A percentile compares a stretch with the other conserved stretches of the same genome.
Conservation (phyloP, 441 rosid species). For the Corymbia citriodora region DNA sequence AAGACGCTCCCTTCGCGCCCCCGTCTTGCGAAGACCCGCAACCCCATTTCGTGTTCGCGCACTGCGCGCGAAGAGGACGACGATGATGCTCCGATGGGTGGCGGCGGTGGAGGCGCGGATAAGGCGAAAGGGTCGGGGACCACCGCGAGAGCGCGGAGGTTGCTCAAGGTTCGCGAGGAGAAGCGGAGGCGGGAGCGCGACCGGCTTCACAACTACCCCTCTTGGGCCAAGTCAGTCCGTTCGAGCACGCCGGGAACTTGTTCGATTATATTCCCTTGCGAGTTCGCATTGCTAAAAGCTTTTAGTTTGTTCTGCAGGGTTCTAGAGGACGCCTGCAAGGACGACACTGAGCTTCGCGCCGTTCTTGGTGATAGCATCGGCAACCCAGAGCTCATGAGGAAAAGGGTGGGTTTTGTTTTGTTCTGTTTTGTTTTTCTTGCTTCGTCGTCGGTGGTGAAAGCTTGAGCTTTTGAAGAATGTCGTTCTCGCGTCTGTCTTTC, state of each 20-base stretch:
- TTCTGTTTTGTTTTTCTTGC: neutral
- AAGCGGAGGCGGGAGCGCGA: constrained; percentile 79
- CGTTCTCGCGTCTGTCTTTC: neutral
- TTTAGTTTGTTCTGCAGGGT: constrained; percentile 33
- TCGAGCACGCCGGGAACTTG: constrained; percentile 3
- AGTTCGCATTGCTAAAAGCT: neutral
- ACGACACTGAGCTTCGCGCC: constrained; percentile 81
- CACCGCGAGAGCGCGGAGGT: constrained; percentile 79
- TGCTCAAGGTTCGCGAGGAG: constrained; percentile 76
- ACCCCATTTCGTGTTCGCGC: neutral
- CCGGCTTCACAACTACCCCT: constrained; percentile 68
- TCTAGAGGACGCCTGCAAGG: constrained; percentile 73
- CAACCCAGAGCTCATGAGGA: constrained; percentile 84
- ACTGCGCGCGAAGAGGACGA: neutral
- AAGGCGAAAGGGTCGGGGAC: constrained; percentile 60
- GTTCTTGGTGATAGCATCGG: constrained; percentile 95
- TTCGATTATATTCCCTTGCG: constrained; percentile 25
- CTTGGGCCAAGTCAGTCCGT: constrained; percentile 70
- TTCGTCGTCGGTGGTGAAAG: neutral
- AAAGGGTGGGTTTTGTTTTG: constrained; percentile 35
- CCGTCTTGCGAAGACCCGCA: neutral
- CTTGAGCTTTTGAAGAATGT: neutral
- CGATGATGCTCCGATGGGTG: neutral
- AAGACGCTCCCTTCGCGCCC: neutral
- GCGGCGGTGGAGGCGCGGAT: neutral